Evolutionary conservation across 345 rosid genomes (phyloP), one percentile per base, ranked within the genome.

Genomic region (Populus deltoides): DNA sequence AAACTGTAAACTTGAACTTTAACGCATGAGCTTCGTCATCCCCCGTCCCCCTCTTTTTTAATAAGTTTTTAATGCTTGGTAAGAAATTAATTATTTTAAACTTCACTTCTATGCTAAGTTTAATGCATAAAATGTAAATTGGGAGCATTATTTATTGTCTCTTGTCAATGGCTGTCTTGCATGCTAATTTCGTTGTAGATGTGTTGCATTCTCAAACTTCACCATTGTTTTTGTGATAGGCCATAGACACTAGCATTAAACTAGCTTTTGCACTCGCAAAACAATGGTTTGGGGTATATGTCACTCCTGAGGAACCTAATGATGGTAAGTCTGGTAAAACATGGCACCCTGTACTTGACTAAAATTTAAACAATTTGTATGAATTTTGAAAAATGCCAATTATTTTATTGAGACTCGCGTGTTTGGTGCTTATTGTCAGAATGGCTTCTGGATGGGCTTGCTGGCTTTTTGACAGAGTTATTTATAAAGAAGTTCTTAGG

Each of bases 371-470:
- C 41, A 61, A 20, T 70, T 77, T 59, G 8, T 33, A 25, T 67
- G 61, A 45, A 45, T 59, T 38, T 57, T 55, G 62, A 68, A 38
- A 38, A 18, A 55, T 11, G 16, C 15, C 49, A 18, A 18, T 35
- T 33, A 20, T 36, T 25, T 29, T 35, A 1, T 20, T 78, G 62
- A 71, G 38, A 80, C 49, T 2, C 68, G 53, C 35, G 77, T 82
- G 25, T 70, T 76, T 76, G 59, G 24, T 79, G 70, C 68, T 61
- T 75, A 22, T 75, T 82, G 70, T 80, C 89, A 96, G 99, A 91
- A 76, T 96, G 99, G 99, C 90, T 96, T 81, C 86, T 96, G 85
- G 98, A 96, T 81, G 99, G 98, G 63, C 97, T 96, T 78, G 94
- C 99, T 80, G 96, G 94, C 72, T 96, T 91, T 87, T 85, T 96